These are phyloP conservation scores for Thymus quinquecostatus DNA, from an alignment of 257 asterid species.

Conservation along the genomic window DNA sequence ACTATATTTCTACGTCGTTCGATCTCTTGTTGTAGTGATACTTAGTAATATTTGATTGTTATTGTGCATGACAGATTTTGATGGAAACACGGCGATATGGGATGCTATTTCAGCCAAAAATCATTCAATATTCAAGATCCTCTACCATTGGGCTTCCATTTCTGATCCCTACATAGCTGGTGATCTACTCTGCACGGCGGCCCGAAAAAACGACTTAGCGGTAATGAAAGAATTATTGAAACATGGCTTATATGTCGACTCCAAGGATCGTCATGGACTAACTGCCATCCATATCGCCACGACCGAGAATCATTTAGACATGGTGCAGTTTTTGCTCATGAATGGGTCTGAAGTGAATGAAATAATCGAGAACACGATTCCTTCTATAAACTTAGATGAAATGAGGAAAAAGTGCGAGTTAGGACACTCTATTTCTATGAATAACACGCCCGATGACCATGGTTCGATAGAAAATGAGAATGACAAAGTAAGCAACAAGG, in stretches of 20 bases:
- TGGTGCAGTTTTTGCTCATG: constrained; percentile 68
- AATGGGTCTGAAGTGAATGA: constrained; percentile 77
- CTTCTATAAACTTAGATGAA: constrained; percentile 45
- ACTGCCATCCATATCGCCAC: constrained; percentile 76
- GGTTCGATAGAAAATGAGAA: constrained; percentile 34
- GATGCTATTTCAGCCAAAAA: constrained; percentile 71
- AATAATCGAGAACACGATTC: constrained; percentile 35
- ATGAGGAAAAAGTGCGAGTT: constrained; percentile 63
- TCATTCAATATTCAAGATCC: constrained; percentile 68
- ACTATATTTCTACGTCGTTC: no score
- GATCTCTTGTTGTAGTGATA: neutral
- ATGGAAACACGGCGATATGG: constrained; percentile 89
- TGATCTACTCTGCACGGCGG: constrained; percentile 84
- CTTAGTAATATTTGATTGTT: neutral
- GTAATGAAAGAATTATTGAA: constrained; percentile 66
- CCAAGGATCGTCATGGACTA: constrained; percentile 66
- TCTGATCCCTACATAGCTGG: constrained; percentile 80
- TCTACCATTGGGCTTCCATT: constrained; percentile 84
- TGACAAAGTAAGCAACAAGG: constrained; percentile 22
- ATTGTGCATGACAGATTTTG: constrained; percentile 45
- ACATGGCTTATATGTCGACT: constrained; percentile 73
- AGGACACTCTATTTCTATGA: constrained; percentile 58
- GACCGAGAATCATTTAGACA: constrained; percentile 53
- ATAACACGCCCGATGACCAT: constrained; percentile 32
- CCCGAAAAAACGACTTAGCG: constrained; percentile 53